Percentiles rank a stretch among this genome's conserved stretches.
Evolutionary conservation across 495 filamentous ascomycete species (phyloP).

Genomic region (Evernia prunastri): DNA sequence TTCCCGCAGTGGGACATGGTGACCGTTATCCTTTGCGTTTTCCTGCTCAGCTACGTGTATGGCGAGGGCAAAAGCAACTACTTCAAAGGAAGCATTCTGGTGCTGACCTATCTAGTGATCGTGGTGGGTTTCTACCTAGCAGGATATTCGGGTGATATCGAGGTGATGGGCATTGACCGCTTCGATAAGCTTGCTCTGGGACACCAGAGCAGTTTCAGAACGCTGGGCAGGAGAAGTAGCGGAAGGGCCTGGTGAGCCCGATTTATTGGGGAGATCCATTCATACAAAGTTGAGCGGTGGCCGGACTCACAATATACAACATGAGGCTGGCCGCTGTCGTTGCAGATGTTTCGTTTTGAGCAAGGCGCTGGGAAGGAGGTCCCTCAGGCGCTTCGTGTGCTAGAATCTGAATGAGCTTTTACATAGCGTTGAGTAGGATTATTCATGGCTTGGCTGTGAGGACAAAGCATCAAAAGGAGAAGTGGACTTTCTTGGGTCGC

Average conservation of each 20-base stretch:
- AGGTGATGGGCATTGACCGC: conserved; percentile 54
- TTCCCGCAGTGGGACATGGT: conserved; percentile 99
- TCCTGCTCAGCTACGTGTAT: conserved; percentile 94
- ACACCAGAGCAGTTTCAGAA: conserved; percentile 45
- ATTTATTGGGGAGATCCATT: neutral
- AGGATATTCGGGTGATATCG: conserved; percentile 56
- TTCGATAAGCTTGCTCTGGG: conserved; percentile 62
- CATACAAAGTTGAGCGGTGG: neutral
- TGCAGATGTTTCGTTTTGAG: neutral
- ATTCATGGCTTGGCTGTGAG: neutral
- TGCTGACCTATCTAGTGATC: conserved; percentile 90
- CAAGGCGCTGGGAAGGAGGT: conserved; percentile 1
- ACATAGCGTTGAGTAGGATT: neutral
- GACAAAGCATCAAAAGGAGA: neutral
- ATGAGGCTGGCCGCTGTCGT: neutral
- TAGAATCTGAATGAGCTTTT: neutral
- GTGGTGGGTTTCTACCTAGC: conserved; percentile 87
- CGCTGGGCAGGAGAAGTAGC: conserved; percentile 37
- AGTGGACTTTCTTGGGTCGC: neutral
- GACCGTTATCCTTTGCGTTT: conserved; percentile 94
- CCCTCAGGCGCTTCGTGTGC: neutral
- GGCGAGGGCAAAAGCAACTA: conserved; percentile 84
- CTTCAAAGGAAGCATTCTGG: conserved; percentile 79
- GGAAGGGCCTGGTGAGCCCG: conserved; percentile 22
- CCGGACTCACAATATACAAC: too few relatives aligned